Evolutionary conservation across 805 yeast species (phyloP).

Genomic region (Hanseniaspora singularis): DNA sequence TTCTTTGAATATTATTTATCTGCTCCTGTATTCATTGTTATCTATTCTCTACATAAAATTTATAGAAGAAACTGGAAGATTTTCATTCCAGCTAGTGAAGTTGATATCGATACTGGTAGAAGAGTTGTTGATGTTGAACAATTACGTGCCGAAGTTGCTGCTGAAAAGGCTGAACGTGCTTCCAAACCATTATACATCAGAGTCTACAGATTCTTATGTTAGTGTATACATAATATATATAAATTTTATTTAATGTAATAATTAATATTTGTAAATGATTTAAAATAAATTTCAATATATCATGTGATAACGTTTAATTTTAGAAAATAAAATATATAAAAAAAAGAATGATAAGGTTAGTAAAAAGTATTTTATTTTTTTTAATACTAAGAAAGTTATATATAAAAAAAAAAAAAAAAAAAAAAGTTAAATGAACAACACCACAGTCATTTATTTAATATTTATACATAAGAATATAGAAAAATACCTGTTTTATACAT

Average conservation of each 20-base stretch:
- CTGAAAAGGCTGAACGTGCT: conserved; percentile 35
- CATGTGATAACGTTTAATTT: no score
- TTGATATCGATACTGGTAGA: conserved; percentile 55
- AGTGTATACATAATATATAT: conserved; percentile 11
- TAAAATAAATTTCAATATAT: not conserved
- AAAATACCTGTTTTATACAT: no score
- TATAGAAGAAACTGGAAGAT: conserved; percentile 36
- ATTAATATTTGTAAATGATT: not conserved
- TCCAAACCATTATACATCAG: conserved; percentile 40
- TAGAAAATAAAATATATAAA: no score
- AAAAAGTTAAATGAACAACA: no score
- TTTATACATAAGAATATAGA: no score
- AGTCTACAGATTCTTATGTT: conserved; percentile 38
- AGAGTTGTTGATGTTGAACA: conserved; percentile 44
- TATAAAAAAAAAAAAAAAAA: no score
- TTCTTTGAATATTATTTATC: conserved; percentile 62
- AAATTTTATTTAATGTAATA: not conserved
- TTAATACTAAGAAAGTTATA: no score
- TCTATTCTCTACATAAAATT: conserved; percentile 47
- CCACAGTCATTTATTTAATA: no score
- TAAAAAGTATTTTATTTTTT: no score
- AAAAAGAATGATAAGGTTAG: no score
- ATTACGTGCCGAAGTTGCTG: conserved; percentile 41
- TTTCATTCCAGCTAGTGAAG: conserved; percentile 37
- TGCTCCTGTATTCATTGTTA: conserved; percentile 49